A percentile compares a stretch with the other conserved stretches of the same genome.
Conservation (phyloP, 2,329 filamentous ascomycete species). For the Lecanicillium sp. region DNA sequence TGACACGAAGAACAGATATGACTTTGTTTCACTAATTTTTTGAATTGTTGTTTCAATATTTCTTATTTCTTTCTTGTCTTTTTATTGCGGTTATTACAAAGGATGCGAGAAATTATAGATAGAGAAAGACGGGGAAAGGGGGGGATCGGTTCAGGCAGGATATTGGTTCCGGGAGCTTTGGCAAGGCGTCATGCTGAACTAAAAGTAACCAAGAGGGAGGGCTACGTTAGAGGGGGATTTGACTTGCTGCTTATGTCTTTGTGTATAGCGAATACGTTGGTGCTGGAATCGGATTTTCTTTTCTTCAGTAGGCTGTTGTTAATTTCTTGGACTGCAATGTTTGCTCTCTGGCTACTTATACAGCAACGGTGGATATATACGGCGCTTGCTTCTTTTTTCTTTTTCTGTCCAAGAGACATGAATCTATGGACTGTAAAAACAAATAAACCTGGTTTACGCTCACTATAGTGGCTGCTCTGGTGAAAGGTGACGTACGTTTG, state of each 20-base stretch:
- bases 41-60: conserved; percentile 4
- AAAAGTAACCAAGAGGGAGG: conserved; percentile 1
- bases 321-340: no score
- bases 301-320: no score
- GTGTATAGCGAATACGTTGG: conserved; percentile 3
- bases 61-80: conserved; percentile 4
- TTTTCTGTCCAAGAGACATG: no score
- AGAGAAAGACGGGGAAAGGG: conserved; percentile 1
- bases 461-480: no score
- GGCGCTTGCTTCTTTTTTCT: no score
- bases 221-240: no score
- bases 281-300: conserved; percentile 1
- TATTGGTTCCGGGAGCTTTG: neutral
- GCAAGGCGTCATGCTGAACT: conserved; percentile 4
- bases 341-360: no score
- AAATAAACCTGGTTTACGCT: no score
- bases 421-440: no score
- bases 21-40: conserved; percentile 4
- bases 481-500: no score
- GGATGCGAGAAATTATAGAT: conserved; percentile 9
- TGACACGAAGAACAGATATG: conserved; percentile 8
- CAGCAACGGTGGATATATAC: no score
- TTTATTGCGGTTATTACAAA: neutral
- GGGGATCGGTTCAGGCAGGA: neutral
- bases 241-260: neutral